phyloP scores from a whole-genome alignment of 78 protist genomes.

The Dictyostelium brefeldianum region DNA sequence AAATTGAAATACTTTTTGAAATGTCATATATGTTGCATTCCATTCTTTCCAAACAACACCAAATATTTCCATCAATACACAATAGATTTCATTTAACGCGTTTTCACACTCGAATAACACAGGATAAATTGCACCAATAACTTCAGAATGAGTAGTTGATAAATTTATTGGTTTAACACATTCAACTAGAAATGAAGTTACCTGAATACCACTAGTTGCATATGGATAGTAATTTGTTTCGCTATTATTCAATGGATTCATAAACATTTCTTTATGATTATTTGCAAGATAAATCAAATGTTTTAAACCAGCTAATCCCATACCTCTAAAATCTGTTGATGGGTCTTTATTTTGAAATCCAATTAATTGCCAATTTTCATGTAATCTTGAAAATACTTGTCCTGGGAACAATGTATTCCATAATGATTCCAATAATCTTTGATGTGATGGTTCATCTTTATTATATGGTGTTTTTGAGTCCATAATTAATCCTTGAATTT shows the following conservation, averaged over 20 bases:
- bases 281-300: conserved; percentile 55
- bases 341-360: conserved; percentile 84
- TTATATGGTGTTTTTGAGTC: conserved; percentile 57
- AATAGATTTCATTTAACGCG: conserved; percentile 38
- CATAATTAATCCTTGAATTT: conserved; percentile 52
- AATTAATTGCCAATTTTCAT: conserved; percentile 66
- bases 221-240: conserved; percentile 48
- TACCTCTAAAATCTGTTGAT: conserved; percentile 75
- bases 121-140: conserved; percentile 25
- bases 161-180: conserved; percentile 45
- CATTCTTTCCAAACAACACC: conserved; percentile 66
- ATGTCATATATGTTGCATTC: conserved; percentile 62
- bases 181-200: conserved; percentile 37
- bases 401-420: conserved; percentile 42
- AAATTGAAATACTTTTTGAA: conserved; percentile 29
- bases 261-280: conserved; percentile 28
- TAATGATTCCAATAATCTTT: conserved; percentile 38
- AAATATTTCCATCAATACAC: conserved; percentile 36
- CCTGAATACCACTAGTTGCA: conserved; percentile 69
- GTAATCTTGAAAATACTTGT: conserved; percentile 30
- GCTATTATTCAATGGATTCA: neutral
- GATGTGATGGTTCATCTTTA: conserved; percentile 58
- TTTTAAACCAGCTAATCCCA: conserved; percentile 77
- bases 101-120: conserved; percentile 23
- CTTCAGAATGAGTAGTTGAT: neutral